phyloP scores from a whole-genome alignment of 768 basidiomycete genomes.

The Coprinopsis cinerea region DNA sequence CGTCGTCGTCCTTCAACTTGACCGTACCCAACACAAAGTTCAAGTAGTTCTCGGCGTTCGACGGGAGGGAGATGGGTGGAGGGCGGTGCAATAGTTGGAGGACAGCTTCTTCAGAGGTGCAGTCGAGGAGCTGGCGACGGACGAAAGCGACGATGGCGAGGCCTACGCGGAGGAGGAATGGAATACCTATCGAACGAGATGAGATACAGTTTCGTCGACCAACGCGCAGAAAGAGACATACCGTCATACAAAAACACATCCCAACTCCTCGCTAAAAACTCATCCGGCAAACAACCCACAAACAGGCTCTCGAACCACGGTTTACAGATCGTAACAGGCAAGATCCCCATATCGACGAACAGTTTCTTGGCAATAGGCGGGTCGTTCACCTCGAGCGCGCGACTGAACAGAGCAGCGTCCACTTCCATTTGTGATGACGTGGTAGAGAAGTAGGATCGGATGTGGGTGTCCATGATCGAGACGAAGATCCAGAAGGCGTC shows the following conservation, averaged over 20 bases:
- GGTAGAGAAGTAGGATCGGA: conserved; percentile 71
- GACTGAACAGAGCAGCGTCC: conserved; percentile 65
- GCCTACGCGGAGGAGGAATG: conserved; percentile 70
- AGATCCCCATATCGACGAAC: conserved; percentile 57
- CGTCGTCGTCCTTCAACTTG: conserved; percentile 75
- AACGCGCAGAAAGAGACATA: conserved; percentile 24
- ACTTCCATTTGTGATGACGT: conserved; percentile 64
- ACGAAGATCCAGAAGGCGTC: conserved; percentile 91
- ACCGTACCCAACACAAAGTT: conserved; percentile 56
- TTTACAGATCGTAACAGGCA: conserved; percentile 50
- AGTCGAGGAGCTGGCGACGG: conserved; percentile 53
- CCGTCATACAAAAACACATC: conserved; percentile 81
- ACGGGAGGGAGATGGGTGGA: conserved; percentile 46
- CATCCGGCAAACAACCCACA: conserved; percentile 55
- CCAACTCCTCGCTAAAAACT: conserved; percentile 72
- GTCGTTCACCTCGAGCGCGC: conserved; percentile 63
- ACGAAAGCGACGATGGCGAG: conserved; percentile 58
- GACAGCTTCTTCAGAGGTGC: conserved; percentile 38
- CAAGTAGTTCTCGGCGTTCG: conserved; percentile 56
- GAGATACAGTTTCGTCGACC: neutral
- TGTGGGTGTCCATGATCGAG: conserved; percentile 77
- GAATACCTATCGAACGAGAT: conserved; percentile 43
- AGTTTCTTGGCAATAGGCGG: conserved; percentile 56
- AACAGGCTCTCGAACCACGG: conserved; percentile 75
- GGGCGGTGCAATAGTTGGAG: conserved; percentile 47